These are phyloP conservation scores for Eustoma russellianum DNA, from an alignment of 257 asterid species.

Conservation along the genomic window DNA sequence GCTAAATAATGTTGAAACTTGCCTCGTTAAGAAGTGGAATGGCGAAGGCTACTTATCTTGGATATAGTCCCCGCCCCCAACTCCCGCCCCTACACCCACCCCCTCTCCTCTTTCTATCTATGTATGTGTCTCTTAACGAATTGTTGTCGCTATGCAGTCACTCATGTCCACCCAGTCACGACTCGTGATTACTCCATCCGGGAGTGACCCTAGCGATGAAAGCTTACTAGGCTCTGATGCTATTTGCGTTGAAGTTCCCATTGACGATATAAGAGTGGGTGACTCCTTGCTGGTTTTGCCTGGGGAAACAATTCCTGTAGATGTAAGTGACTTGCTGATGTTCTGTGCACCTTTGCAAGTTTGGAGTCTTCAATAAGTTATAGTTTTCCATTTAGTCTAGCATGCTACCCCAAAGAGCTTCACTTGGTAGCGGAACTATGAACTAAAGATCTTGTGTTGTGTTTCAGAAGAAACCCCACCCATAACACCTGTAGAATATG, in stretches of 20 bases:
- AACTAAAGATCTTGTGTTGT: too few relatives aligned
- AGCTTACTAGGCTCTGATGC: slow-evolving; percentile 65
- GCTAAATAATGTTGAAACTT: too few relatives aligned
- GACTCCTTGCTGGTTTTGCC: slow-evolving; percentile 88
- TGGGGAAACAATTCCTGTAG: slow-evolving; percentile 95
- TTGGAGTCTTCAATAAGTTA: not conserved
- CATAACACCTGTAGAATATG: too few relatives aligned
- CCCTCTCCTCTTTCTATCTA: too few relatives aligned
- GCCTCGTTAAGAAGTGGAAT: too few relatives aligned
- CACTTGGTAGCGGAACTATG: too few relatives aligned
- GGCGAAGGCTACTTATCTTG: too few relatives aligned
- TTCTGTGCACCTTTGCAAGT: not conserved
- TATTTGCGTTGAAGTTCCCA: slow-evolving; percentile 82
- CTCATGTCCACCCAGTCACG: slow-evolving; percentile 87
- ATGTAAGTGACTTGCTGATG: slow-evolving; percentile 44
- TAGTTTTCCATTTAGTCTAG: too few relatives aligned
- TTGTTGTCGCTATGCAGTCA: slow-evolving; percentile 50
- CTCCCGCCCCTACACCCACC: too few relatives aligned
- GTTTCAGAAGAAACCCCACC: too few relatives aligned
- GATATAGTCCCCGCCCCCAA: too few relatives aligned
- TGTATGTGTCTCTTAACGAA: slow-evolving; percentile 4
- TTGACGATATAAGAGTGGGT: slow-evolving; percentile 81
- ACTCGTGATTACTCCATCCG: slow-evolving; percentile 74
- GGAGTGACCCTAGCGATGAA: slow-evolving; percentile 52
- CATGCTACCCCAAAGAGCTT: too few relatives aligned